Evolutionary conservation across 352 stramenopile genomes (phyloP), one percentile per base, ranked within the genome.

Genomic region (Aphanomyces astaci): DNA sequence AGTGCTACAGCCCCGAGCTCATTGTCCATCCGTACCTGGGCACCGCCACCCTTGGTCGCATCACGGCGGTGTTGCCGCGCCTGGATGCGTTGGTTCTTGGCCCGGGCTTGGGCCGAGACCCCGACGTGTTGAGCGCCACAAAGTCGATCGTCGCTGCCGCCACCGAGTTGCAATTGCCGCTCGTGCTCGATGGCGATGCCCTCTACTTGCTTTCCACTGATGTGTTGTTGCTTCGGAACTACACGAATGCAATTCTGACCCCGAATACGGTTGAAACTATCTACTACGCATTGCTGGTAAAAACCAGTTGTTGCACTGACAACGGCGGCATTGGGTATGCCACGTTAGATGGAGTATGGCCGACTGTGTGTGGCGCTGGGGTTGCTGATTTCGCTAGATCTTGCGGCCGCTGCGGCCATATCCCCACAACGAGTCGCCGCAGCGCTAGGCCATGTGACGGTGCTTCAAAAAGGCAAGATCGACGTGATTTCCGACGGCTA

Each of bases 1-100:
- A 99, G 76, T 96, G 84, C 69, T 99, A 99, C 80, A 97, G 87
- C 66, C 95, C 96, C 0, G 96, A 98, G 77, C 82, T 99, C 24
- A 98, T 99, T 76, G 96, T 98, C 19, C 86, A 95, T 28, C 86
- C 86, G 51, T 71, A 91, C 11, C 73, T 95, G 53, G 83, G 89
- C 31, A n/a, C 17, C 0, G 30, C 57, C 1, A 65, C 81, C 0
- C 73, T 71, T 17, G 43, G 48, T 17, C 9, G 43, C 0, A 88
- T 95, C 46, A 63, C 72, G 2, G 66, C 79, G 10, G 75, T 93
- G 28, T 74, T 95, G 39, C 64, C 80, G 24, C 81, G 86, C 46
- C 72, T 95, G 25, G 86, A 95, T 51, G 68, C 76, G 32, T 72
- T 95, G 32, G 75, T 98, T 45, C 78, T 99, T 60, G 96, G 96